Evolutionary conservation across 139 green algal genomes (phyloP), one percentile per base, ranked within the genome.

Genomic region (Picochlorum sp.): DNA sequence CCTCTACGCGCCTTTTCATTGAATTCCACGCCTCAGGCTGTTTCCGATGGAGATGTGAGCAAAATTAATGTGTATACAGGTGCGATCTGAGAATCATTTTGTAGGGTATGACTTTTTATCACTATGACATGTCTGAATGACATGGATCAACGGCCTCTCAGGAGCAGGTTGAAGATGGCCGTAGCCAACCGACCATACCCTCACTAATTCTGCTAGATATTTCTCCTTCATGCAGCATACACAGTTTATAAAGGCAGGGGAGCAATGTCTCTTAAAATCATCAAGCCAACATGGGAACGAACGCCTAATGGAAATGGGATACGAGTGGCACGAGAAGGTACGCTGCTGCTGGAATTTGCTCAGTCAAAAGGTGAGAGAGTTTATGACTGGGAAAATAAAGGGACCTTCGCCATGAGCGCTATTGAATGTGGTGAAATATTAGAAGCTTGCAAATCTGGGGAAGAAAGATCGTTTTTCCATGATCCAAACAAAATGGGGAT

Each of bases 301-400:
- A 26, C 36, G 9, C 22, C 50, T 45, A 63, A 29, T 20, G 59
- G 67, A 7, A 58, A 36, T 41, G 28, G 43, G 6, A 50, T 75
- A 6, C n/a, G 28, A 14, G 25, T 68, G 5, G 12, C 9, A 14
- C 35, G 61, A 29, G 54, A 69, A 37, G 67, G 61, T 10, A 70
- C 55, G 25, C 22, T 75, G 40, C 67, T 75, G 20, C 45, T 75
- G 36, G 67, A 75, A 37, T 75, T 75, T 65, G 67, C 67, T 33
- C 52, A 59, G 28, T 50, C 44, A n/a, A 18, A 29, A n/a, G 61
- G 55, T 16, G 33, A 67, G 22, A 47, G 51, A 24, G 37, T 56
- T 20, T 75, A 75, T 31, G 67, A 69, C 30, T 75, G 67, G 67
- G 37, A 65, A 12, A 43, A 57, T 16, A 75, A 75, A 49, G 61